Percentiles rank a stretch among this genome's conserved stretches.
These are phyloP conservation scores for Boletus sensibilis DNA, from an alignment of 768 basidiomycete genomes.

Conservation along the genomic window DNA sequence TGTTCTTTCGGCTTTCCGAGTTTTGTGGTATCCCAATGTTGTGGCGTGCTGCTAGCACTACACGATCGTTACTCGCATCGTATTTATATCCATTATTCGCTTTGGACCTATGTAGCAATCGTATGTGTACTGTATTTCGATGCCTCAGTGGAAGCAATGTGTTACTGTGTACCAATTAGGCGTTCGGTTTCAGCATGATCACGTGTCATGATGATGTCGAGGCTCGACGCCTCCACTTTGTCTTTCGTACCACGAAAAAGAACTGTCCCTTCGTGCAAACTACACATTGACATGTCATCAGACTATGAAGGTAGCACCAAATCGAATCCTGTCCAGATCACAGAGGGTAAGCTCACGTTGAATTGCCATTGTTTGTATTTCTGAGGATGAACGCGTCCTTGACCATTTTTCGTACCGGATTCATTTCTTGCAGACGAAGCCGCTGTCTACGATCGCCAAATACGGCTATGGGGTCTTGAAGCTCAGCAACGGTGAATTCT, in stretches of 20 bases:
- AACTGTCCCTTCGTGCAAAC: background rate
- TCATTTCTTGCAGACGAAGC: constrained; percentile 47
- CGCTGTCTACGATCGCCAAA: constrained; percentile 95
- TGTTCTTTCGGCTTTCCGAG: background rate
- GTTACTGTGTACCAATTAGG: no score
- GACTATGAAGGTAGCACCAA: constrained; percentile 32
- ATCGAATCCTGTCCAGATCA: constrained; percentile 49
- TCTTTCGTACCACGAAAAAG: background rate
- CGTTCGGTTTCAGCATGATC: constrained; percentile 1
- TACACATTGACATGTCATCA: constrained; percentile 16
- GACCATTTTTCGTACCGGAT: background rate
- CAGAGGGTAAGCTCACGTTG: constrained; percentile 54
- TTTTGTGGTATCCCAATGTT: constrained; percentile 1
- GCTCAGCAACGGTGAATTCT: constrained; percentile 83
- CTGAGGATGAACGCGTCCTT: constrained; percentile 3
- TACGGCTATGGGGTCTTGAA: constrained; percentile 96
- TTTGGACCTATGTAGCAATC: background rate
- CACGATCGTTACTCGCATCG: background rate
- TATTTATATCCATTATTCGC: constrained; percentile 7
- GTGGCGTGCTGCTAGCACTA: background rate
- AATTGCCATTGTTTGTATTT: background rate
- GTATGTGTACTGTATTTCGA: background rate
- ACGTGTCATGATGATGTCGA: constrained; percentile 14
- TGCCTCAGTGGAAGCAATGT: background rate
- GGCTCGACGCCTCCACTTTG: background rate